Percentiles rank a stretch among this genome's conserved stretches.
Conservation (phyloP, 2,329 filamentous ascomycete genomes). For the Thelonectria rubi region DNA sequence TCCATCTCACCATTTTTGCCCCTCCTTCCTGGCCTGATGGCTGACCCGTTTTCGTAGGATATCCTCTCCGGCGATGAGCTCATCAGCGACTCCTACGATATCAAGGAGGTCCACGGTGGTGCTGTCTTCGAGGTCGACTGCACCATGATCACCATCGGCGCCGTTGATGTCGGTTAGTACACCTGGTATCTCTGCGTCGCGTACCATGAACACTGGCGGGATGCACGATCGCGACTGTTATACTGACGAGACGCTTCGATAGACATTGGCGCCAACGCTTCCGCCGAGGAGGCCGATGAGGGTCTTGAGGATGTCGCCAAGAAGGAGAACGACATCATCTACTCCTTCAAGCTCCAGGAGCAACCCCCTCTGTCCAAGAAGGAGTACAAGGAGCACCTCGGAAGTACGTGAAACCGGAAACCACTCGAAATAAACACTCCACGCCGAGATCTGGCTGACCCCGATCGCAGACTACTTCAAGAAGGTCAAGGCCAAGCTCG, state of each 20-base stretch:
- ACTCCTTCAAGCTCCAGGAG: conserved; percentile 87
- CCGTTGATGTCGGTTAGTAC: conserved; percentile 74
- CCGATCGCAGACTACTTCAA: conserved; percentile 82
- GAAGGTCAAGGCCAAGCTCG: conserved; percentile 77
- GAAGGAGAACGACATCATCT: conserved; percentile 91
- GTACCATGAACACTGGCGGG: too few relatives aligned
- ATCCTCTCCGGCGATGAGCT: conserved; percentile 91
- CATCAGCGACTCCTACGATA: conserved; percentile 91
- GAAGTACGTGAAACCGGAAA: conserved; percentile 65
- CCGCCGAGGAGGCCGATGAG: conserved; percentile 87
- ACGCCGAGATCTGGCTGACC: neutral
- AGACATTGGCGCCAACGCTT: conserved; percentile 96
- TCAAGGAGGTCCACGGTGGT: conserved; percentile 77
- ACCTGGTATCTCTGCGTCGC: too few relatives aligned
- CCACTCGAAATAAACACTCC: neutral
- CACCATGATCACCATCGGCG: conserved; percentile 84
- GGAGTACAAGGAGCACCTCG: conserved; percentile 82
- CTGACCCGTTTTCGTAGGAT: conserved; percentile 69
- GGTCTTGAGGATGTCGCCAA: conserved; percentile 73
- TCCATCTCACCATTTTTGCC: conserved; percentile 32
- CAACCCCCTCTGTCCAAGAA: conserved; percentile 86
- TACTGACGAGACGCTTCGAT: conserved; percentile 23
- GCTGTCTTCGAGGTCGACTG: conserved; percentile 92
- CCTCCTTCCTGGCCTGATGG: conserved; percentile 37
- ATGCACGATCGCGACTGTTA: neutral